A percentile compares a stretch with the other conserved stretches of the same genome.
These are phyloP conservation scores for Echites panduratus DNA, from an alignment of 257 asterid genomes.

Conservation along the genomic window DNA sequence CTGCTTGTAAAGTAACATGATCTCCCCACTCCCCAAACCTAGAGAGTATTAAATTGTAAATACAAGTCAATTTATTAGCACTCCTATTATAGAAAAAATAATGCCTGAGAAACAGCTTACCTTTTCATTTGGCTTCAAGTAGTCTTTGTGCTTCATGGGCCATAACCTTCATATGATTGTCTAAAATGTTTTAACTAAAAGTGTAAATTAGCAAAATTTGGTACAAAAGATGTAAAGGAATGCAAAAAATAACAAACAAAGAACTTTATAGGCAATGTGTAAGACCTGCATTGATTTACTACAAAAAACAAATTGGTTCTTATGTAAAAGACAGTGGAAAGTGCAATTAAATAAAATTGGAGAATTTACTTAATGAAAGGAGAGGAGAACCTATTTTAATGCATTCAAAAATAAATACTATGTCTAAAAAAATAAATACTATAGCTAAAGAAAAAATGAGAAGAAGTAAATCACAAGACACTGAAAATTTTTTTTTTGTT, in stretches of 20 bases:
- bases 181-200: conserved; percentile 72
- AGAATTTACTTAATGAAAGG: too few relatives aligned
- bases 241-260: background rate
- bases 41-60: conserved; percentile 21
- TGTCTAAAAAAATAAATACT: too few relatives aligned
- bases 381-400: background rate
- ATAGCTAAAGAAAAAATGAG: background rate
- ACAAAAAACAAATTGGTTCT: too few relatives aligned
- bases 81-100: background rate
- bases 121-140: conserved; percentile 80
- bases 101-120: conserved; percentile 26
- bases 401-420: background rate
- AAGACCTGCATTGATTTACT: too few relatives aligned
- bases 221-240: background rate
- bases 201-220: background rate
- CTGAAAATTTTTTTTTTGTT: too few relatives aligned
- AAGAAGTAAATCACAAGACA: too few relatives aligned
- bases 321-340: too few relatives aligned
- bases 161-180: conserved; percentile 76
- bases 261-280: background rate
- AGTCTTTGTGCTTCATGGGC: conserved; percentile 79
- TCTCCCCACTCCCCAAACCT: conserved; percentile 97
- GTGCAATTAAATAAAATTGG: too few relatives aligned
- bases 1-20: too few relatives aligned
- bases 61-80: background rate